Percentiles rank a stretch among this genome's conserved stretches.
Conservation (phyloP, 495 filamentous ascomycete species). For the Gamarada debralockiae region DNA sequence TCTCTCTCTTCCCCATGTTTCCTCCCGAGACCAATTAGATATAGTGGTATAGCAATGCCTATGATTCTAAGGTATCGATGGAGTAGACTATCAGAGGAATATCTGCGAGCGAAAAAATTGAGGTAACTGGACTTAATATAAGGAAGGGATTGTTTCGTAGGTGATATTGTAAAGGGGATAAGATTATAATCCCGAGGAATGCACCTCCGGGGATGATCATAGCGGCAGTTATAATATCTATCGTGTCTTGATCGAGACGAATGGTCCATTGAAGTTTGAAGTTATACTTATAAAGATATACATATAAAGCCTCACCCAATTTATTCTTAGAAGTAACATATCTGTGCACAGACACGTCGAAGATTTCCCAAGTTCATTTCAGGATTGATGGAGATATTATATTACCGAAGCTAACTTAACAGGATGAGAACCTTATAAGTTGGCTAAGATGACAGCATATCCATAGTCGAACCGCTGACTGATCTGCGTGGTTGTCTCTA, state of each 20-base stretch:
- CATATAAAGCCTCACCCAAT: conserved; percentile 6
- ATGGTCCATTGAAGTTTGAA: conserved; percentile 13
- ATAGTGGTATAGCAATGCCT: conserved; percentile 14
- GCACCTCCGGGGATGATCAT: conserved; percentile 13
- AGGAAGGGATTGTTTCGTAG: conserved; percentile 14
- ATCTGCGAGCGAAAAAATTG: conserved; percentile 12
- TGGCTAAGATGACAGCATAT: conserved; percentile 7
- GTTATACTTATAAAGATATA: conserved; percentile 17
- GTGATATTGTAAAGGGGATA: conserved; percentile 14
- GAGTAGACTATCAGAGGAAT: conserved; percentile 13
- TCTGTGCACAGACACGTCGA: conserved; percentile 1
- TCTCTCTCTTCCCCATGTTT: no score
- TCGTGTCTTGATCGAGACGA: conserved; percentile 10
- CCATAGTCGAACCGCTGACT: conserved; percentile 13
- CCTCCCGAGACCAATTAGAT: conserved; percentile 17
- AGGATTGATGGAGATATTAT: conserved; percentile 12
- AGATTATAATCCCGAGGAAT: conserved; percentile 16
- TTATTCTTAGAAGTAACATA: conserved; percentile 3
- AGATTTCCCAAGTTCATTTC: conserved; percentile 14
- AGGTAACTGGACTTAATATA: conserved; percentile 13
- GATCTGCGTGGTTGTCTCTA: conserved; percentile 14
- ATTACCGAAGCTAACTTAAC: conserved; percentile 15
- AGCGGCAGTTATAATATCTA: conserved; percentile 13
- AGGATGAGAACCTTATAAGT: conserved; percentile 8
- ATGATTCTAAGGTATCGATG: conserved; percentile 12